Evolutionary conservation across 2,329 filamentous ascomycete genomes (phyloP).

Genomic region (Talaromyces piceae): DNA sequence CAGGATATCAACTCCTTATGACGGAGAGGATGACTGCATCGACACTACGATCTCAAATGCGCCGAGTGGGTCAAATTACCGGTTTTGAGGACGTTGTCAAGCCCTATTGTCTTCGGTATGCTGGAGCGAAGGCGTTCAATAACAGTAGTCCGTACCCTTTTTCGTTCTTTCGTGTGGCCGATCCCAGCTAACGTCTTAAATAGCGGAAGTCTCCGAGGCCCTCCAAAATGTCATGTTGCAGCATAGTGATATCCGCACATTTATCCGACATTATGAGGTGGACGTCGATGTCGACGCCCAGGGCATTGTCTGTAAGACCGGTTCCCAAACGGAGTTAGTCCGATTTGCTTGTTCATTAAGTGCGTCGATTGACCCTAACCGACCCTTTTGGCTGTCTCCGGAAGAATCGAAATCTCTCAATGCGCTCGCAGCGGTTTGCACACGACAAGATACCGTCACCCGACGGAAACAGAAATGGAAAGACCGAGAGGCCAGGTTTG

Average conservation of each 20-base stretch:
- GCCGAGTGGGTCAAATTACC: conserved; percentile 24
- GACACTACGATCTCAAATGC: conserved; percentile 22
- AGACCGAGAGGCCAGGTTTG: conserved; percentile 12
- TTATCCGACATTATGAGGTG: conserved; percentile 21
- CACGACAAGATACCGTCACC: conserved; percentile 16
- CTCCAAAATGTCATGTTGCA: conserved; percentile 20
- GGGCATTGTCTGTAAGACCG: conserved; percentile 18
- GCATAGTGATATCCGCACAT: conserved; percentile 20
- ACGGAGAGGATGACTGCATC: conserved; percentile 19
- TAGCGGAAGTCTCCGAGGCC: conserved; percentile 14
- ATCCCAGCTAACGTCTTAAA: neutral
- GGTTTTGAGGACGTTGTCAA: conserved; percentile 25
- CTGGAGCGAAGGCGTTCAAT: conserved; percentile 31
- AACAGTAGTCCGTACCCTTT: conserved; percentile 25
- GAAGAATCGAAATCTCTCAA: conserved; percentile 13
- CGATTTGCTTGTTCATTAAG: conserved; percentile 21
- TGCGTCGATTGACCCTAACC: conserved; percentile 18
- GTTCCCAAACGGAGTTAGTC: conserved; percentile 18
- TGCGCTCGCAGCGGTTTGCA: conserved; percentile 13
- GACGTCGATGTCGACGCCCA: conserved; percentile 20
- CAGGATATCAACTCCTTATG: conserved; percentile 20
- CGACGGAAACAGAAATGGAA: conserved; percentile 14
- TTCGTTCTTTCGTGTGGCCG: neutral
- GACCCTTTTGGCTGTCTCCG: conserved; percentile 16
- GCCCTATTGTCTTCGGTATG: conserved; percentile 30